phyloP scores from a whole-genome alignment of 1,284 basidiomycete genomes.

The Cutaneotrichosporon daszewskae region DNA sequence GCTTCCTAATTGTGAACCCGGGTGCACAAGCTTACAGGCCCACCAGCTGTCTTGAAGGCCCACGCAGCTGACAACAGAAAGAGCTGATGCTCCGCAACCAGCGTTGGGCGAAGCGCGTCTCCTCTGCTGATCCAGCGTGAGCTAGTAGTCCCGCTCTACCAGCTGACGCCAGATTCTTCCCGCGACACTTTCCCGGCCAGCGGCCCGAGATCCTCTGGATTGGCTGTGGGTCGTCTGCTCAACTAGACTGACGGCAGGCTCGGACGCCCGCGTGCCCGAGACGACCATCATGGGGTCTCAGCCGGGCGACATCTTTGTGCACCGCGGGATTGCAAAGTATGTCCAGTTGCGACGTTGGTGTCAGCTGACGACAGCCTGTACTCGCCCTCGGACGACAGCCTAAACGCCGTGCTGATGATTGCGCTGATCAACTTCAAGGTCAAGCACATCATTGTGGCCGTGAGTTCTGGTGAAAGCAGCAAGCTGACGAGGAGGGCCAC shows the following conservation, averaged over 20 bases:
- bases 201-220: slow-evolving; percentile 46
- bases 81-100: slow-evolving; percentile 20
- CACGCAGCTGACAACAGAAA: slow-evolving; percentile 7
- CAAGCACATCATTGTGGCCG: slow-evolving; percentile 44
- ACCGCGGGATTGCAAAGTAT: slow-evolving; percentile 44
- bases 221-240: slow-evolving; percentile 30
- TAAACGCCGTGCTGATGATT: slow-evolving; percentile 43
- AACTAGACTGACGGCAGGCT: slow-evolving; percentile 24
- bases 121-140: slow-evolving; percentile 10
- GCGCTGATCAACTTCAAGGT: slow-evolving; percentile 45
- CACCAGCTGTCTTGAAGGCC: slow-evolving; percentile 1
- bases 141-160: neutral
- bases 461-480: slow-evolving; percentile 16
- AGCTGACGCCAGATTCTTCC: slow-evolving; percentile 33
- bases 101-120: slow-evolving; percentile 14
- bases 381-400: slow-evolving; percentile 38
- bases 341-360: slow-evolving; percentile 2
- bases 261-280: slow-evolving; percentile 45
- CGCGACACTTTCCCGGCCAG: slow-evolving; percentile 40
- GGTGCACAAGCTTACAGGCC: neutral
- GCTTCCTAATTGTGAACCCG: too few relatives aligned
- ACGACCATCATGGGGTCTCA: slow-evolving; percentile 41
- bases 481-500: slow-evolving; percentile 31
- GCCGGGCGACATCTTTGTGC: slow-evolving; percentile 45
- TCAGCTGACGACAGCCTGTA: slow-evolving; percentile 29